A percentile compares a stretch with the other conserved stretches of the same genome.
Evolutionary conservation across 2,329 filamentous ascomycete genomes (phyloP).

Genomic region (Venturia effusa): DNA sequence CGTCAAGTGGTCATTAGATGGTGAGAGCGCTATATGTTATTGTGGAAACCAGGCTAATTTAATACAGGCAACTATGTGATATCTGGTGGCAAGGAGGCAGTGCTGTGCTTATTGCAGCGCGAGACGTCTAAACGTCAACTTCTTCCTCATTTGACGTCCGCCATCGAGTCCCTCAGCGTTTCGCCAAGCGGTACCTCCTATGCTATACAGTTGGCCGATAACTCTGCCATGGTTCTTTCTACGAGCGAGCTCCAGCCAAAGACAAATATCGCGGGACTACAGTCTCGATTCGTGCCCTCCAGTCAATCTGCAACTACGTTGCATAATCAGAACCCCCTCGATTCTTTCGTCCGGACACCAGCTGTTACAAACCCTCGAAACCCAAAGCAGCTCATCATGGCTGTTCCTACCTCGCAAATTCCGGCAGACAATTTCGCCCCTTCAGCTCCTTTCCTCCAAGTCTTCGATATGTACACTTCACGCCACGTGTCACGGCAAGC

Average conservation of each 20-base stretch:
- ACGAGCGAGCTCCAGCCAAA: constrained; percentile 81
- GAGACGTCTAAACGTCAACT: constrained; percentile 74
- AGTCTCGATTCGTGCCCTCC: constrained; percentile 31
- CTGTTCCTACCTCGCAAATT: constrained; percentile 39
- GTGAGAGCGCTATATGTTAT: constrained; percentile 36
- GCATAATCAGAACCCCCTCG: constrained; percentile 11
- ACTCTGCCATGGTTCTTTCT: constrained; percentile 81
- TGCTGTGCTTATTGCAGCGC: constrained; percentile 85
- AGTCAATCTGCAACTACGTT: neutral
- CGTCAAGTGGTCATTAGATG: constrained; percentile 86
- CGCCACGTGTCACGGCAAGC: constrained; percentile 79
- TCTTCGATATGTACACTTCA: constrained; percentile 71
- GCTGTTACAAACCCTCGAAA: constrained; percentile 31
- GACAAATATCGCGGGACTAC: constrained; percentile 74
- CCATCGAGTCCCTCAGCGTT: constrained; percentile 74
- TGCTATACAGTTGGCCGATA: constrained; percentile 76
- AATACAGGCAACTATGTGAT: constrained; percentile 75
- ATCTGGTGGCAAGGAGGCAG: constrained; percentile 83
- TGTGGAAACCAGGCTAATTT: constrained; percentile 11
- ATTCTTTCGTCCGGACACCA: constrained; percentile 20
- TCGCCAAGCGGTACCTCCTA: constrained; percentile 74
- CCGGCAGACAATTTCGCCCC: neutral
- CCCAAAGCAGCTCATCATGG: constrained; percentile 32
- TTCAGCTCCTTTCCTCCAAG: constrained; percentile 56
- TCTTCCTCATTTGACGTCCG: constrained; percentile 80